A percentile compares a stretch with the other conserved stretches of the same genome.
Conservation (phyloP, 139 green algal genomes). For the Prasinococcaceae sp. region DNA sequence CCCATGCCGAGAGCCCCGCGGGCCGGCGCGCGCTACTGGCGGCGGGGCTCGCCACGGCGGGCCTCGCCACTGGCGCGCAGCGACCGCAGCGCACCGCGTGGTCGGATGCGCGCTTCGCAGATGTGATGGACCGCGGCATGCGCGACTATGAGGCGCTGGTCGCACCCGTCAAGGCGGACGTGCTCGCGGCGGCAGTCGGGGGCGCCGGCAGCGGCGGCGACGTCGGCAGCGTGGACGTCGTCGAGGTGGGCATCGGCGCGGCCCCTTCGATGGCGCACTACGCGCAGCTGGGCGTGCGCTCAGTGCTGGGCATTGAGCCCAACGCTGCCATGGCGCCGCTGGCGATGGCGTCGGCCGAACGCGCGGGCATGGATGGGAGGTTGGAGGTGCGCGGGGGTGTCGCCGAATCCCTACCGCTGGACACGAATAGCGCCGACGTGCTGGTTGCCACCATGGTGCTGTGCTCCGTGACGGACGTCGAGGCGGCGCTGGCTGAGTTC, state of each 20-base stretch:
- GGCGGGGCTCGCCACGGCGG: too few relatives aligned
- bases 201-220: not conserved
- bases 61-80: not conserved
- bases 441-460: constrained; percentile 22
- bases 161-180: not conserved
- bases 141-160: constrained; percentile 9
- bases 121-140: constrained; percentile 13
- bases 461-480: constrained; percentile 19
- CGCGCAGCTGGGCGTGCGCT: not conserved
- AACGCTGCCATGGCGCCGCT: constrained; percentile 18
- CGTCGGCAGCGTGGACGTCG: not conserved
- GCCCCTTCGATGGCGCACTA: constrained; percentile 20
- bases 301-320: constrained; percentile 13
- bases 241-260: constrained; percentile 21
- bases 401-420: constrained; percentile 14
- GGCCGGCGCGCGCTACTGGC: too few relatives aligned
- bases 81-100: not conserved
- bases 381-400: not conserved
- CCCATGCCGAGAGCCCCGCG: too few relatives aligned
- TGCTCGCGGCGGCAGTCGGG: not conserved
- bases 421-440: constrained; percentile 5
- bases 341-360: not conserved
- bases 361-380: constrained; percentile 3
- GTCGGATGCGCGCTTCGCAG: constrained; percentile 1
- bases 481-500: constrained; percentile 12